Base-by-base conservation (phyloP, 257 asterid species). In the Fraxinus excelsior region DNA sequence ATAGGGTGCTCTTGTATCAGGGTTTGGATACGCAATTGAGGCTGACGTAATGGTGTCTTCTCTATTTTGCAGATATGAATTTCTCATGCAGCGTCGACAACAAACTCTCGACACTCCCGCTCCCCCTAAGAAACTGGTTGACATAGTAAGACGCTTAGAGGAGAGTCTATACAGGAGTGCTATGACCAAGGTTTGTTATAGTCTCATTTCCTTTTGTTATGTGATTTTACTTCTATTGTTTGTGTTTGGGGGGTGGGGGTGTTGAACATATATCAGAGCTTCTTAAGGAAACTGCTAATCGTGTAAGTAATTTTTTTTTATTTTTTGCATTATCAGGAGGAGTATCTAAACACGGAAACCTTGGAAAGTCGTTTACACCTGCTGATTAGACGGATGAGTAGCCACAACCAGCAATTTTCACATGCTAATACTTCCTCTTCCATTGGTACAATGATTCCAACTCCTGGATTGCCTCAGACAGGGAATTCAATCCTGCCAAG, bases 391-490 rank as follows among this genome's bases (percentile, higher is more conserved):
- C 82, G 84, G 58, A 44, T 75, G 80, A 85, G 82, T 75, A 93
- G 83, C 82, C 88, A 84, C 51, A 86, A 76, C 72, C 94, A 91
- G 76, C 96, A 90, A 82, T 85, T 85, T 79, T 87, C 97, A 76
- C 97, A 92, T 81, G 88, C 85, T 69, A 93, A 81, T 90, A 84
- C 97, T 26, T 91, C 98, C 69, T 82, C 91, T 73, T 86, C 98
- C 66, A 71, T 90, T 82, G 95, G 99, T 79, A 86, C 99, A 53
- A 96, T 96, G 99, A 96, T 96, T 74, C 99, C 99, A 76, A 92
- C 99, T 44, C 98, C 99, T 80, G 98, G 99, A 71, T 82, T 94
- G 92, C 89, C 90, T 71, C 99, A 89, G 87, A 83, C 84, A 80
- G 97, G 90, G 74, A 88, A 86, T 79, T 74, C 96, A 32, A 85